Conservation (phyloP, 345 rosid species). For the Salix udensis region DNA sequence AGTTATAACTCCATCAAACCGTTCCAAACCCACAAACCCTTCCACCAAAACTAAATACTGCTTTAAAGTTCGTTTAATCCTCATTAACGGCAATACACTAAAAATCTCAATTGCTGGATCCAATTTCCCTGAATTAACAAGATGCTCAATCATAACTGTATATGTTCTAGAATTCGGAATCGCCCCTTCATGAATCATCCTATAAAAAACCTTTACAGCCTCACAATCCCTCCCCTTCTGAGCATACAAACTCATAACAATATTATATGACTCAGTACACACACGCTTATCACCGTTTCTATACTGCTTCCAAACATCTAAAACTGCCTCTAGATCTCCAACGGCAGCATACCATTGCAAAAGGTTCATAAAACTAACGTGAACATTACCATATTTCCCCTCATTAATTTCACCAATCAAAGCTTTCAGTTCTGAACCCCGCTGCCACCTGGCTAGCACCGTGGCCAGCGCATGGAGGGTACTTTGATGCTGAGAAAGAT, state of each 20-base stretch:
- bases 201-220: conserved; percentile 51
- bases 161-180: conserved; percentile 83
- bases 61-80: conserved; percentile 67
- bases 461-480: conserved; percentile 65
- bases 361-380: conserved; percentile 64
- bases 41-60: conserved; percentile 57
- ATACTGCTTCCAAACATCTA: conserved; percentile 53
- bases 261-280: conserved; percentile 66
- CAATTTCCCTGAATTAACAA: conserved; percentile 48
- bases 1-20: conserved; percentile 48
- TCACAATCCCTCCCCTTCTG: conserved; percentile 35
- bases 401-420: conserved; percentile 45
- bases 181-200: conserved; percentile 62
- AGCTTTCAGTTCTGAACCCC: conserved; percentile 43
- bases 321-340: conserved; percentile 58
- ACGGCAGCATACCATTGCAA: conserved; percentile 55
- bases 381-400: conserved; percentile 43
- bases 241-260: conserved; percentile 52
- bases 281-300: conserved; percentile 41
- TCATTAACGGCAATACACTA: conserved; percentile 59
- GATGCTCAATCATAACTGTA: conserved; percentile 73
- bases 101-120: conserved; percentile 66
- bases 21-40: conserved; percentile 42
- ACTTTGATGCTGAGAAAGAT: conserved; percentile 42
- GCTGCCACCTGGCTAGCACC: conserved; percentile 57